Conservation (phyloP, 164 flowering plant species). For the Macadamia integrifolia region DNA sequence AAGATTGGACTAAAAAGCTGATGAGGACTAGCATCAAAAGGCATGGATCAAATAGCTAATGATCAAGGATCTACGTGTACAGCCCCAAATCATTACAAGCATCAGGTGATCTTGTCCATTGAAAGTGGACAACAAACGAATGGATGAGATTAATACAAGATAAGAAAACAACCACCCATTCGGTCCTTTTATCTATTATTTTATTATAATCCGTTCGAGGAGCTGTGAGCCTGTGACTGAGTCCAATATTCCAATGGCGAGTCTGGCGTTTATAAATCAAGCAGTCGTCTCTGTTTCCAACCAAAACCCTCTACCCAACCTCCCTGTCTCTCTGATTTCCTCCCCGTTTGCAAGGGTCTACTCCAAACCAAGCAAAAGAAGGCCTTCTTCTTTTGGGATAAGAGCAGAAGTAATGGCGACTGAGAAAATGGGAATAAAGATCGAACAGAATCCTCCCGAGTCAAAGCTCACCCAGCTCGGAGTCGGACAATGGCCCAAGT, state of each 20-base stretch:
- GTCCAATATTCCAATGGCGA: not conserved
- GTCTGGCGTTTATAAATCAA: not conserved
- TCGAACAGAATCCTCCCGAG: constrained; percentile 64
- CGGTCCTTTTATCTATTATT: too few species aligned
- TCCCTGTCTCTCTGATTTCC: not conserved
- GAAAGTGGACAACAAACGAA: not conserved
- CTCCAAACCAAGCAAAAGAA: not conserved
- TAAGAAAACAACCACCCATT: not conserved
- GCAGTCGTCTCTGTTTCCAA: not conserved
- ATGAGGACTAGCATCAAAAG: too few species aligned
- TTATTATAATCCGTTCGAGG: too few species aligned
- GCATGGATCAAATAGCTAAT: too few species aligned
- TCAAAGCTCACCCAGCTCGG: constrained; percentile 66
- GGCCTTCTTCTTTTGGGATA: not conserved
- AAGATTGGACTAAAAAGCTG: too few species aligned
- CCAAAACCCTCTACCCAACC: not conserved
- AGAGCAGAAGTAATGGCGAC: constrained; percentile 45
- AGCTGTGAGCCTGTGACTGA: not conserved
- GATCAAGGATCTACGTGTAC: too few species aligned
- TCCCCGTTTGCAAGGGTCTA: not conserved
- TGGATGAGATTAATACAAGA: constrained; percentile 4
- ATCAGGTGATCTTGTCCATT: too few species aligned
- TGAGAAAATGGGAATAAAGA: constrained; percentile 64
- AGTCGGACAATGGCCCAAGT: constrained; percentile 79
- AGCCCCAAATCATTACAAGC: too few species aligned